A percentile compares a stretch with the other conserved stretches of the same genome.
Evolutionary conservation across 1,284 basidiomycete species (phyloP).

Genomic region (Xerocomus nothofagi): DNA sequence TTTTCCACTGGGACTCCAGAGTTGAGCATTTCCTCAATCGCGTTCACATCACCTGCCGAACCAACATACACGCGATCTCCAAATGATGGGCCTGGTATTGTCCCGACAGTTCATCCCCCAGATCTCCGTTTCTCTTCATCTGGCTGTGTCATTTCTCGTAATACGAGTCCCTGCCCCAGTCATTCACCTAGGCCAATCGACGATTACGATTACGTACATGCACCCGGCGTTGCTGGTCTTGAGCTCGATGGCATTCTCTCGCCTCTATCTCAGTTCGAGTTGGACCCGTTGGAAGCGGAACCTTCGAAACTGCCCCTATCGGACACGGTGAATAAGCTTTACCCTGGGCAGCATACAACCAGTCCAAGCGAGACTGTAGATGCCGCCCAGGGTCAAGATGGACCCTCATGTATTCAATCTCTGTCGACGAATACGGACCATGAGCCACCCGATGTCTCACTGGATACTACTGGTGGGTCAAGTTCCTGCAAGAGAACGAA

Average conservation of each 20-base stretch:
- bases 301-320: conserved; percentile 23
- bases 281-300: conserved; percentile 23
- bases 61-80: not conserved
- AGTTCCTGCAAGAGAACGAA: conserved; percentile 6
- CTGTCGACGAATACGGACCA: not conserved
- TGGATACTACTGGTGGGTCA: not conserved
- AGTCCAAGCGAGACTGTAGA: not conserved
- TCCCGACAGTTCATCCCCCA: not conserved
- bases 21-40: conserved; percentile 12
- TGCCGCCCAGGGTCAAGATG: not conserved
- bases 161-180: not conserved
- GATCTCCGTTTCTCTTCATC: not conserved
- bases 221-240: not conserved
- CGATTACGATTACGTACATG: not conserved
- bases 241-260: conserved; percentile 14
- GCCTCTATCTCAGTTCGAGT: conserved; percentile 25
- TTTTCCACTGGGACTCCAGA: conserved; percentile 11
- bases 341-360: conserved; percentile 4
- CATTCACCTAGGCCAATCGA: not conserved
- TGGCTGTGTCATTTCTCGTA: conserved; percentile 2
- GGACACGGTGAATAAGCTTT: conserved; percentile 23
- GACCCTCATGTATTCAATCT: not conserved
- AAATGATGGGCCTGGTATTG: not conserved
- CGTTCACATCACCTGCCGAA: conserved; percentile 14
- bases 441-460: not conserved